Evolutionary conservation across 2,329 filamentous ascomycete species (phyloP), one percentile per base, ranked within the genome.

Genomic region (Exserohilum rostratum): DNA sequence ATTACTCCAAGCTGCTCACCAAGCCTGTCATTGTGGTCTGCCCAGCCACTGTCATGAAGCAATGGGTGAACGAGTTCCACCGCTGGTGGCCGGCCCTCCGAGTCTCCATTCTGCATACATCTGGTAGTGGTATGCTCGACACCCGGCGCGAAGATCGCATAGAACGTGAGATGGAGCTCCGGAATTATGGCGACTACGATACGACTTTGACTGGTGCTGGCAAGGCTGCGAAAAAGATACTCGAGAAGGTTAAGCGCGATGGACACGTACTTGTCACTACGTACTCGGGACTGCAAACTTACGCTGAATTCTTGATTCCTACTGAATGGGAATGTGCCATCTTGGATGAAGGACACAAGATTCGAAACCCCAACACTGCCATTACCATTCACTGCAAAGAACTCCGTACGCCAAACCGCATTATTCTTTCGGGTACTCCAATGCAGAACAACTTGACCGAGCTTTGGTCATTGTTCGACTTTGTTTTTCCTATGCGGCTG

Each of bases 21-120:
- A 91, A 91, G 55, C 95, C 95, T 0, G 87, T 96, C 38, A 91
- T 99, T 55, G 85, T 99, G 6, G 92, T 99, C 3, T 93, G 92
- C 46, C 95, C 95, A 2, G 93, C 93, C 3, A 99, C 95, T 0
- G 89, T 99, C 20, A 88, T 99, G 78, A 90, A 91, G 57, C 95
- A 99, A 73, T 99, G 95, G 95, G 95, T 97, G 11, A 96, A 96
- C 61, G 95, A 99, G 70, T 98, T 99, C 66, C 96, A 99, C 76
- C 87, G 89, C 11, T 99, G 96, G 96, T 99, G 96, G 96, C 95
- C 95, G n/a, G 89, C 95, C n/a, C 80, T 99, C 29, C 86, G 96
- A 37, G 95, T 99, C 5, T 96, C 93, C 0, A 98, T 99, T 58
- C 75, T 99, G 44, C 95, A 99, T 72, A 91, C 91, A 0, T 97